A percentile compares a stretch with the other conserved stretches of the same genome.
phyloP scores from a whole-genome alignment of 441 rosid genomes.

The Croton setiger region DNA sequence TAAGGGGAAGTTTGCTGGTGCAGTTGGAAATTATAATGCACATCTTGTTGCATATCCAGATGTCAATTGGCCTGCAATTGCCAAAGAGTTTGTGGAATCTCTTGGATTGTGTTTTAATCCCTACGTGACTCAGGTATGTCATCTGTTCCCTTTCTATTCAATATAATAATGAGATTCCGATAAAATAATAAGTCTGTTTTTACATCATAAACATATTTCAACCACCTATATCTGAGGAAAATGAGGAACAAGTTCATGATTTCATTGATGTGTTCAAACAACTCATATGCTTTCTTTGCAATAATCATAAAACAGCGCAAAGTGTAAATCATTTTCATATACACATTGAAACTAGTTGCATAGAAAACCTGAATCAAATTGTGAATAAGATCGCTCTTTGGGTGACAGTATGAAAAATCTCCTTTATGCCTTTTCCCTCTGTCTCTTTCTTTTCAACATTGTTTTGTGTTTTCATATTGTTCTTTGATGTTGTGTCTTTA shows the following conservation, averaged over 20 bases:
- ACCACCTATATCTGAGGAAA: neutral
- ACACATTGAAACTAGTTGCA: neutral
- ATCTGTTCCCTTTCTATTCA: neutral
- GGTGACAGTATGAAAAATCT: neutral
- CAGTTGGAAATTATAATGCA: constrained; percentile 94
- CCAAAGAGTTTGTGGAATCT: constrained; percentile 79
- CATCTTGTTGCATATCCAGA: constrained; percentile 79
- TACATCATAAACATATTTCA: neutral
- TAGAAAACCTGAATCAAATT: neutral
- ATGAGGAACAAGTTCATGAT: neutral
- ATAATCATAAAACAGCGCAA: too few relatives aligned
- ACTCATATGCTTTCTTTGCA: neutral
- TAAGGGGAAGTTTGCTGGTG: constrained; percentile 96
- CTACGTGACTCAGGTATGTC: constrained; percentile 76
- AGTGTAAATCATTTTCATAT: neutral
- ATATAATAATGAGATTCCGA: neutral
- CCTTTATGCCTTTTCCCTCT: neutral
- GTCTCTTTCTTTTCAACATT: neutral
- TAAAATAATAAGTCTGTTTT: constrained; percentile 1
- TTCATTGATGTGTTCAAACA: neutral
- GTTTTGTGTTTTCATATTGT: neutral
- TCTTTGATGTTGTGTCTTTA: constrained; percentile 5
- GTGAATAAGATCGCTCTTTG: neutral
- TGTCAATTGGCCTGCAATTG: constrained; percentile 72
- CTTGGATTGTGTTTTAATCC: constrained; percentile 86